Base-by-base conservation (phyloP, 495 filamentous ascomycete genomes). In the Daldinia caldariorum region DNA sequence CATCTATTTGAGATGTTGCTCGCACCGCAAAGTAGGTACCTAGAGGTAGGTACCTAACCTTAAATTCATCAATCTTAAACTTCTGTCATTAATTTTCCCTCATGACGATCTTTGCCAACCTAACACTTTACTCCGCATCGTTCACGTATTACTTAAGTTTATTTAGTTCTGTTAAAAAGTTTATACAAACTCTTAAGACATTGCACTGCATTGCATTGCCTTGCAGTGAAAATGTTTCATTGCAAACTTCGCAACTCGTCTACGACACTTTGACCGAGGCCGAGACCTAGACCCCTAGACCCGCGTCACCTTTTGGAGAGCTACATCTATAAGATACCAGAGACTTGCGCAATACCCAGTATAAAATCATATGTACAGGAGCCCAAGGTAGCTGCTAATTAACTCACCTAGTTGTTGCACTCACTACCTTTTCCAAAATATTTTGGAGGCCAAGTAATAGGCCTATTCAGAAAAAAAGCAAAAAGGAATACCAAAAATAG, bases 221-320 rank as follows among this genome's bases (percentile, higher is more conserved):
- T 62, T 16, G 35, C 58, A 62, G 59, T 13, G 22, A 58, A 61
- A 54, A 63, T 67, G 59, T 56, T 51, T 45, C 29, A 56, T 55
- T 50, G 22, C 47, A 31, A 67, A 63, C 61, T 47, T 12, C 14
- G 29, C 63, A 45, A 51, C 43, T 43, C 49, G 20, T 45, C 39
- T 50, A 67, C 43, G 39, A 65, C 14, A 38, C 34, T 41, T 9
- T 67, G 54, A 67, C 29, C 26, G 53, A 70, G 41, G 57, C 62
- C 50, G 59, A 71, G 63, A 67, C 18, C 26, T 45, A 70, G 41
- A 61, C 62, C 50, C 62, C 50, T 54, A 71, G 63, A 60, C 59
- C 26, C 61, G 51, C 26, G 58, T 66, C 39, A 61, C 58, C 35
- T 7, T 18, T 26, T 50, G 22, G 45, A 20, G 45, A 20, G 31